phyloP scores from a whole-genome alignment of 805 yeast genomes.

The Wickerhamiella domercqiae region DNA sequence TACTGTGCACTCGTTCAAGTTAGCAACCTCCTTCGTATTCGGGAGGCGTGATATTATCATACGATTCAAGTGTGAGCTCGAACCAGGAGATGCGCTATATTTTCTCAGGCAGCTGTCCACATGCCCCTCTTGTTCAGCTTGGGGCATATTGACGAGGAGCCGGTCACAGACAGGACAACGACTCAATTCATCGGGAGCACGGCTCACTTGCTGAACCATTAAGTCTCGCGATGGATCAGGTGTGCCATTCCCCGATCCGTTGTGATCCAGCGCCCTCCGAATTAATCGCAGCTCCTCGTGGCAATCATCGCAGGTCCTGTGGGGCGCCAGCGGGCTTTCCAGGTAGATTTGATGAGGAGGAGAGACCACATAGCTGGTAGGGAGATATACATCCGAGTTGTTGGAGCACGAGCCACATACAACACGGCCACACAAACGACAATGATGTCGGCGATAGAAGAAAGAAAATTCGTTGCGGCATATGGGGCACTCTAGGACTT shows the following conservation, averaged over 20 bases:
- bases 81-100: slow-evolving; percentile 28
- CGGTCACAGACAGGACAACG: slow-evolving; percentile 28
- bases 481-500: slow-evolving; percentile 35
- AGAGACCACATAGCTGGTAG: slow-evolving; percentile 42
- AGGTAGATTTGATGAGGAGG: slow-evolving; percentile 35
- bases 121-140: slow-evolving; percentile 42
- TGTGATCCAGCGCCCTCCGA: slow-evolving; percentile 25
- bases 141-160: slow-evolving; percentile 18
- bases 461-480: slow-evolving; percentile 41
- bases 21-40: slow-evolving; percentile 19
- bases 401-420: slow-evolving; percentile 59
- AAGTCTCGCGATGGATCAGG: slow-evolving; percentile 8
- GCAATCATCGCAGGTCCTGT: slow-evolving; percentile 65
- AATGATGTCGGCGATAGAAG: slow-evolving; percentile 66
- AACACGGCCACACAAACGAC: slow-evolving; percentile 59
- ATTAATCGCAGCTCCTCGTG: slow-evolving; percentile 43
- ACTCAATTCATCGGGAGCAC: slow-evolving; percentile 20
- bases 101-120: slow-evolving; percentile 47
- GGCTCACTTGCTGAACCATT: slow-evolving; percentile 16
- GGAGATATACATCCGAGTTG: slow-evolving; percentile 37
- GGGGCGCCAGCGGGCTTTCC: slow-evolving; percentile 40
- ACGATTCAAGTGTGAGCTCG: slow-evolving; percentile 39
- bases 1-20: slow-evolving; percentile 70
- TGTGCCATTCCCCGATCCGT: slow-evolving; percentile 7
- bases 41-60: slow-evolving; percentile 51